Evolutionary conservation across 768 basidiomycete species (phyloP), one percentile per base, ranked within the genome.

Genomic region (Trametopsis cervina): DNA sequence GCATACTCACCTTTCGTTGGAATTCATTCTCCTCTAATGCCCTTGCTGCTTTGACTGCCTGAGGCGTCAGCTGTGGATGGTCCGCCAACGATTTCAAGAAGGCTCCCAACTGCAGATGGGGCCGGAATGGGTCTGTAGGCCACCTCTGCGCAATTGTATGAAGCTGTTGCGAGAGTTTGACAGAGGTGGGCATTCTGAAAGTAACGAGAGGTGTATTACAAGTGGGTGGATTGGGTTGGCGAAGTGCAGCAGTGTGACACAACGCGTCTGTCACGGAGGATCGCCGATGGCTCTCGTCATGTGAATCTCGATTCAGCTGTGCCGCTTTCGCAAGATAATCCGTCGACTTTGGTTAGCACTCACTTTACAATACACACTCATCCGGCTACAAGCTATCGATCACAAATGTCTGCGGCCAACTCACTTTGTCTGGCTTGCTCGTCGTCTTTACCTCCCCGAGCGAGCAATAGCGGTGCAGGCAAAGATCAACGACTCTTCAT

Each of bases 41-140:
- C 47, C 71, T 71, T 23, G 81, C 75, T 3, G 85, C 78, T 3
- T 72, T 66, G 2, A 87, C 83, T 0, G 82, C 79, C 40, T 69
- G 63, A 1, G 72, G 67, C 4, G 84, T 82, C 18, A 90, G 72
- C 38, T 72, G 78, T 3, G 86, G 88, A 57, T 89, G 87, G 0
- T 72, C 66, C 0, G 85, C 71, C 49, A 89, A 71, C 0, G 83
- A 80, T 23, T 71, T 63, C 29, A 89, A 69, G 54, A 89, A 81
- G 1, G 63, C 74, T 53, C 75, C 77, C 25, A 89, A 72, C 66
- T 90, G 88, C 6, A 89, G 59, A 52, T 85, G 82, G 1, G 85
- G 86, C 2, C 88, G 75, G 61, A 90, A 85, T 0, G 85, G 85
- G 56, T 91, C 88, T 11, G 64, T 66, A 13, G 77, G 74, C 85